Percentiles rank a stretch among this genome's conserved stretches.
phyloP scores from a whole-genome alignment of 2,329 filamentous ascomycete genomes.

The Nannizziopsis arthrosporioides region DNA sequence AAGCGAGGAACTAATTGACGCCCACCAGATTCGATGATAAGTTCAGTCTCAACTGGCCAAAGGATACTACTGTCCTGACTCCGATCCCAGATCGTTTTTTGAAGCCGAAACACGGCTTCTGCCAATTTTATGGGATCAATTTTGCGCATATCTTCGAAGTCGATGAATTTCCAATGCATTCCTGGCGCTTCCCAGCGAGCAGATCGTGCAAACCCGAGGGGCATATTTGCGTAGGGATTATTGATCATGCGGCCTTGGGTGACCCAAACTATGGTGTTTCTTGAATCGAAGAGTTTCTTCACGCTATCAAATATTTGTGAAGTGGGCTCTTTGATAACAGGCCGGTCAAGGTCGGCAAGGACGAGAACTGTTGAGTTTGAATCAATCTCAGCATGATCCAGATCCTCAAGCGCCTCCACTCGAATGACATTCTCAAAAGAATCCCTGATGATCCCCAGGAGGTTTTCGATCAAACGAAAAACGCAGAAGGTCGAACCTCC shows the following conservation, averaged over 20 bases:
- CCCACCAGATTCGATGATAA: too few relatives aligned
- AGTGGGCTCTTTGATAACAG: constrained; percentile 9
- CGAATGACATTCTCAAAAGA: background rate
- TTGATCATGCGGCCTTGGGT: background rate
- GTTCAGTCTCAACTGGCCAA: too few relatives aligned
- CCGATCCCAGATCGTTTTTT: too few relatives aligned
- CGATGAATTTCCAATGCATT: too few relatives aligned
- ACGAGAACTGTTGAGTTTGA: background rate
- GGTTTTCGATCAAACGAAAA: background rate
- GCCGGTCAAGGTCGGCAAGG: constrained; percentile 1
- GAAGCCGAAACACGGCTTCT: too few relatives aligned
- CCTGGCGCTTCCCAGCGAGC: too few relatives aligned
- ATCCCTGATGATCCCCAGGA: background rate
- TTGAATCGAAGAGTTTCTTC: background rate
- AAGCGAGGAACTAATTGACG: too few relatives aligned
- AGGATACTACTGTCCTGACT: too few relatives aligned
- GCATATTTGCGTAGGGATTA: too few relatives aligned
- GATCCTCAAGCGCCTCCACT: background rate
- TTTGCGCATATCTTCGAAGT: too few relatives aligned
- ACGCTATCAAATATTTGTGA: background rate
- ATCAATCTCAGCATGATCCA: background rate
- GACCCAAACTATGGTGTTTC: background rate
- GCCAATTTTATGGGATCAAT: too few relatives aligned
- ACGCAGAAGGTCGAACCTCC: constrained; percentile 8
- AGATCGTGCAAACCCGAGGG: too few relatives aligned